These are phyloP conservation scores for Ceratobasidium sp. DNA, from an alignment of 1,284 basidiomycete species.

Conservation along the genomic window DNA sequence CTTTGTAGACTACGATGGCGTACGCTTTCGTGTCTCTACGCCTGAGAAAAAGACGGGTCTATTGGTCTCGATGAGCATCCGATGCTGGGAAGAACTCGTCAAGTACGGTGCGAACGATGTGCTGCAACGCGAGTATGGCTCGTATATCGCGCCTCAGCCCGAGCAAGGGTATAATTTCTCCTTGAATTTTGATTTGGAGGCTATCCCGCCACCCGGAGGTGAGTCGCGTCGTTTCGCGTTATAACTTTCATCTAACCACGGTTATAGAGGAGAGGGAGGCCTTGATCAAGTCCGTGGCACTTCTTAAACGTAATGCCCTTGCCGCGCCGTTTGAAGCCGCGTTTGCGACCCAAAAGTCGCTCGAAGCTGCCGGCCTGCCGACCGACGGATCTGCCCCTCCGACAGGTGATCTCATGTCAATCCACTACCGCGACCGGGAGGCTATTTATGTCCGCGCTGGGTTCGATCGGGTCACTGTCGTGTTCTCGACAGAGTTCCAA, in stretches of 20 bases:
- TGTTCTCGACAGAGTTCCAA: conserved; percentile 97
- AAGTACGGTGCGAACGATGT: conserved; percentile 88
- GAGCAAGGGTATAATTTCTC: conserved; percentile 94
- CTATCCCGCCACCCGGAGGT: conserved; percentile 85
- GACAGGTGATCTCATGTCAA: conserved; percentile 88
- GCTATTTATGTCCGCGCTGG: conserved; percentile 96
- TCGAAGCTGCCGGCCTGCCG: conserved; percentile 70
- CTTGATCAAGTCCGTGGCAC: conserved; percentile 85
- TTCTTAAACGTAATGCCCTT: conserved; percentile 94
- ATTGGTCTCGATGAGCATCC: conserved; percentile 95
- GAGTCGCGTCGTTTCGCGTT: conserved; percentile 56
- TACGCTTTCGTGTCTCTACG: conserved; percentile 93
- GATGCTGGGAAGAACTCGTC: conserved; percentile 96
- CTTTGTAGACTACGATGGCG: conserved; percentile 98
- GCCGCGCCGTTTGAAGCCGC: conserved; percentile 95
- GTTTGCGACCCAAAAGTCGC: conserved; percentile 87
- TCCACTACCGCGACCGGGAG: conserved; percentile 97
- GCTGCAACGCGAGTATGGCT: conserved; percentile 87
- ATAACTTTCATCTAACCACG: conserved; percentile 38
- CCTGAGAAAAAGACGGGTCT: conserved; percentile 83
- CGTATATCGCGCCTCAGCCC: conserved; percentile 70
- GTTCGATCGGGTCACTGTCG: conserved; percentile 95
- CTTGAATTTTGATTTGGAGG: conserved; percentile 88
- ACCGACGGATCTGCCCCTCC: conserved; percentile 65
- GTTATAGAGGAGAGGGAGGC: conserved; percentile 79